Evolutionary conservation across 1,284 basidiomycete genomes (phyloP).

Genomic region (Lentinus polychrous): DNA sequence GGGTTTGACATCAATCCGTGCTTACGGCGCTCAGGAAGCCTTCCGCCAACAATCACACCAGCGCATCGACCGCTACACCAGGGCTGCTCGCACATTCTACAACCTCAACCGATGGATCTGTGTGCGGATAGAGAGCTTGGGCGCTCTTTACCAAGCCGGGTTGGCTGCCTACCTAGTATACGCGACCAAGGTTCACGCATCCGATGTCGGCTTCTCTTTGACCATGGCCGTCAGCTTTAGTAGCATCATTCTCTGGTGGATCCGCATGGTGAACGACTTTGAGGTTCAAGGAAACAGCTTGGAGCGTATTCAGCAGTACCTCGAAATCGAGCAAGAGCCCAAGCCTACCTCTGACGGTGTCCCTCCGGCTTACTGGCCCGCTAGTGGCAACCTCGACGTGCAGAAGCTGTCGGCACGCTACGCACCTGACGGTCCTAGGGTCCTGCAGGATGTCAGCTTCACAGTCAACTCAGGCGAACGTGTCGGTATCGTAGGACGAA

Average conservation of each 20-base stretch:
- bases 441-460: constrained; percentile 45
- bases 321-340: constrained; percentile 71
- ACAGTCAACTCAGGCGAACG: constrained; percentile 45
- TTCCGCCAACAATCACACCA: constrained; percentile 39
- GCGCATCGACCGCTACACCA: constrained; percentile 42
- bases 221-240: constrained; percentile 50
- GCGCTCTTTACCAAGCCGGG: constrained; percentile 42
- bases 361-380: constrained; percentile 77
- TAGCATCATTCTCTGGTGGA: constrained; percentile 46
- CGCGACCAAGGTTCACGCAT: constrained; percentile 24
- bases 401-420: constrained; percentile 58
- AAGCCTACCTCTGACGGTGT: constrained; percentile 36
- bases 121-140: constrained; percentile 44
- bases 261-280: constrained; percentile 49
- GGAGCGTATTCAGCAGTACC: constrained; percentile 68
- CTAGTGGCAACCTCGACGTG: constrained; percentile 60
- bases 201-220: constrained; percentile 42
- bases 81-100: constrained; percentile 40
- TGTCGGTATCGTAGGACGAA: constrained; percentile 58
- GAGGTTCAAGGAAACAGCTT: constrained; percentile 48
- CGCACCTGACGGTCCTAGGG: constrained; percentile 36
- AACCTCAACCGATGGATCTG: constrained; percentile 55
- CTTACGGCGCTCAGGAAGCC: constrained; percentile 44
- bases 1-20: constrained; percentile 63
- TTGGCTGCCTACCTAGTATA: constrained; percentile 51